Conservation (phyloP, 169 alveolate genomes). For the Plasmodium malariae region DNA sequence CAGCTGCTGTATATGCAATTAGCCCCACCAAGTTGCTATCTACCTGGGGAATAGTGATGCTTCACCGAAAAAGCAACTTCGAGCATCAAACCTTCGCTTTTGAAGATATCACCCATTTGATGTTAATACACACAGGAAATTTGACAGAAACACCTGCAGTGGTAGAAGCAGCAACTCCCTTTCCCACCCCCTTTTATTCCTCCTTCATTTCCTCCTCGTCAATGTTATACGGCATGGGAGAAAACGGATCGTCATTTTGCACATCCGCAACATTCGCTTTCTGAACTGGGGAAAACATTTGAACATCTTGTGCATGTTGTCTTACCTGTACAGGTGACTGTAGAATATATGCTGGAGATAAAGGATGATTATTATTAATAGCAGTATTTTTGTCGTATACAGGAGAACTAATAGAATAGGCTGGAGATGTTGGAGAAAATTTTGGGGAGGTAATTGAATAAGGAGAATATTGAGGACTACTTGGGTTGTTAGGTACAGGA, state of each 20-base stretch:
- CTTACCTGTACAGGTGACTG: slow-evolving; percentile 71
- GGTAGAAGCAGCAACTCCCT: no score
- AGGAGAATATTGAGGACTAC: slow-evolving; percentile 76
- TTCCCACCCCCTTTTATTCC: no score
- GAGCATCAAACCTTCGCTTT: no score
- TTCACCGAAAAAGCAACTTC: no score
- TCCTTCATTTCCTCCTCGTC: slow-evolving; percentile 73
- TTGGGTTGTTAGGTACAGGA: slow-evolving; percentile 81
- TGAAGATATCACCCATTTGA: no score
- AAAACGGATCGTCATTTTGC: slow-evolving; percentile 75
- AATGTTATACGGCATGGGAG: slow-evolving; percentile 69
- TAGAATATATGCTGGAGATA: slow-evolving; percentile 66
- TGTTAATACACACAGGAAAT: no score
- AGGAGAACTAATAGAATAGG: slow-evolving; percentile 89
- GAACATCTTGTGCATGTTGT: slow-evolving; percentile 32
- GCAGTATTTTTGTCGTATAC: slow-evolving; percentile 75
- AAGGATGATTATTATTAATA: slow-evolving; percentile 24
- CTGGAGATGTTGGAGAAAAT: slow-evolving; percentile 90
- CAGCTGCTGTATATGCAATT: no score
- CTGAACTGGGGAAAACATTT: slow-evolving; percentile 68
- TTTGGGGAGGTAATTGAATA: slow-evolving; percentile 92
- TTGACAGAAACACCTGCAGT: no score
- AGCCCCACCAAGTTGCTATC: no score
- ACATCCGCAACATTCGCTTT: slow-evolving; percentile 27
- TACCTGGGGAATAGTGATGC: no score